phyloP scores from a whole-genome alignment of 2,329 filamentous ascomycete species.

The Aspergillus pseudotamarii region DNA sequence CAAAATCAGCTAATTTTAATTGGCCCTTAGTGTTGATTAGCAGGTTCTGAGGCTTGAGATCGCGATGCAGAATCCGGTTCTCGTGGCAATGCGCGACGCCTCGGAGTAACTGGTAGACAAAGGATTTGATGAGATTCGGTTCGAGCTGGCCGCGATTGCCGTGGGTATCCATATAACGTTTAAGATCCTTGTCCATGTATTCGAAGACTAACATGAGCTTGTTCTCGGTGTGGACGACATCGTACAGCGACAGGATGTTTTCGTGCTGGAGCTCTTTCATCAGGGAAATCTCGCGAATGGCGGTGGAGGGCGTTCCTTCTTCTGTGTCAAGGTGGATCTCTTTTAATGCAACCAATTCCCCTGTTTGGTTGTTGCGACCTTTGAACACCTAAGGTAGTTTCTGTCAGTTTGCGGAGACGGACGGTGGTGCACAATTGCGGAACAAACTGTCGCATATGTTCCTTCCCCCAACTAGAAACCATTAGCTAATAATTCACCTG shows the following conservation, averaged over 20 bases:
- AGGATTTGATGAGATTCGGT: conserved; percentile 90
- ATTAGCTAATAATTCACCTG: background rate
- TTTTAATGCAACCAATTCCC: conserved; percentile 93
- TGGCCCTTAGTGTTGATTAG: conserved; percentile 91
- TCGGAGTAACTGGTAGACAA: conserved; percentile 96
- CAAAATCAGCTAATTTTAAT: conserved; percentile 92
- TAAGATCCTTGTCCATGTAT: conserved; percentile 97
- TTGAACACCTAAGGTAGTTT: conserved; percentile 78
- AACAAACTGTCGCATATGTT: conserved; percentile 90
- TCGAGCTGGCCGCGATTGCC: conserved; percentile 89
- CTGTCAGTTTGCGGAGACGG: conserved; percentile 73
- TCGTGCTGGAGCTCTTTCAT: conserved; percentile 99
- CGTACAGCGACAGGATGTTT: conserved; percentile 95
- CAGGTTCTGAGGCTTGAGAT: conserved; percentile 94
- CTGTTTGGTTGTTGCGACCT: conserved; percentile 94
- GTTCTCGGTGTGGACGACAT: conserved; percentile 99
- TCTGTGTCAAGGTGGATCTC: conserved; percentile 99
- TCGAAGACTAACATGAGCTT: conserved; percentile 99
- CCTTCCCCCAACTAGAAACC: conserved; percentile 77
- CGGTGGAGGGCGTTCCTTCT: conserved; percentile 95
- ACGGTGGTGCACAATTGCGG: conserved; percentile 40
- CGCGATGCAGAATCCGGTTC: conserved; percentile 92
- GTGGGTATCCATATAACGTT: conserved; percentile 96
- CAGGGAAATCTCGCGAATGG: conserved; percentile 95
- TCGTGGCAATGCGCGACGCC: conserved; percentile 98